Evolutionary conservation across 2,329 filamentous ascomycete species (phyloP).

Genomic region (Aspergillus jensenii): DNA sequence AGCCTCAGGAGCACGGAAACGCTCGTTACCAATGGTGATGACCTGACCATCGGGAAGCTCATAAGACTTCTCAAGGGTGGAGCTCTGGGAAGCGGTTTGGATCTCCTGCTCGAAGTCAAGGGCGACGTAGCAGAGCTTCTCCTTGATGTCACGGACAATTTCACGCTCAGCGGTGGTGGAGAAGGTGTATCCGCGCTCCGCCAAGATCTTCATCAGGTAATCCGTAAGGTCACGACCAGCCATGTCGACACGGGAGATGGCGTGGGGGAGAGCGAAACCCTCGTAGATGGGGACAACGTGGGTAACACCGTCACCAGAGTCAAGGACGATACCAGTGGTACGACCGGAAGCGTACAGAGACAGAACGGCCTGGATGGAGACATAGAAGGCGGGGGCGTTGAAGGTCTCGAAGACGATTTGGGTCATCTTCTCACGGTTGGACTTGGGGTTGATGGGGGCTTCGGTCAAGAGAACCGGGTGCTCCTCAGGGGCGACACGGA

Average conservation of each 20-base stretch:
- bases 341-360: constrained; percentile 99
- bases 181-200: constrained; percentile 99
- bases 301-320: constrained; percentile 99
- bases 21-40: constrained; percentile 99
- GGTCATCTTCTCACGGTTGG: constrained; percentile 99
- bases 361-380: constrained; percentile 99
- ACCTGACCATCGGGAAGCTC: constrained; percentile 99
- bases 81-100: constrained; percentile 98
- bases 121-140: constrained; percentile 99
- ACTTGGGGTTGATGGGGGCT: constrained; percentile 99
- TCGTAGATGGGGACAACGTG: constrained; percentile 99
- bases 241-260: constrained; percentile 99
- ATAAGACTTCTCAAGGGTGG: constrained; percentile 99
- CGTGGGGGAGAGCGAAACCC: constrained; percentile 99
- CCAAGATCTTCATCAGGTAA: constrained; percentile 99
- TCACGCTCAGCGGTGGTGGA: constrained; percentile 99
- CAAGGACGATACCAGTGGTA: constrained; percentile 99
- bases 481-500: constrained; percentile 99
- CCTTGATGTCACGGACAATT: constrained; percentile 99
- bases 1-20: constrained; percentile 99
- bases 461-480: constrained; percentile 99
- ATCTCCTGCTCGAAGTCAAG: constrained; percentile 99
- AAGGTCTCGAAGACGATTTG: constrained; percentile 99
- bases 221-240: constrained; percentile 99
- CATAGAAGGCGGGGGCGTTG: constrained; percentile 99